Percentiles rank a stretch among this genome's conserved stretches.
Conservation (phyloP, 805 yeast species). For the Teunomyces tritomae region DNA sequence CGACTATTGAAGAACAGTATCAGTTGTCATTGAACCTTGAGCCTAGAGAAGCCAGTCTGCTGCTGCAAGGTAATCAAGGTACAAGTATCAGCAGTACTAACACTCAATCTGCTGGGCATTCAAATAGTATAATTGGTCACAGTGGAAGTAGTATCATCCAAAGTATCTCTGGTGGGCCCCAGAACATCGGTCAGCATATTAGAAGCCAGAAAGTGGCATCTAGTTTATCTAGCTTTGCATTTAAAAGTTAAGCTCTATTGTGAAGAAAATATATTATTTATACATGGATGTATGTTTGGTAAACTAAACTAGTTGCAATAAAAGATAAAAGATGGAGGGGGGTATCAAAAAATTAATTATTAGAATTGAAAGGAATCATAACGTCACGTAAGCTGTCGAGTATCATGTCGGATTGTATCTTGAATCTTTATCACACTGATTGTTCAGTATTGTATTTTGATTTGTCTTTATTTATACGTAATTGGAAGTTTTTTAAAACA, state of each 20-base stretch:
- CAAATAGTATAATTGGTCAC: background rate
- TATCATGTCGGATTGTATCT: background rate
- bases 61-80: background rate
- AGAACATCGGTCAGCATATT: conserved; percentile 7
- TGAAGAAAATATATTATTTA: background rate
- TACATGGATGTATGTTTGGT: background rate
- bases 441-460: background rate
- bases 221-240: conserved; percentile 11
- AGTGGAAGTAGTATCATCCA: background rate
- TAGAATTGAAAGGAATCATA: background rate
- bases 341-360: background rate
- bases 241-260: conserved; percentile 5
- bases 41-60: conserved; percentile 51
- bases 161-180: conserved; percentile 3
- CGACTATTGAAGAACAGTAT: conserved; percentile 80
- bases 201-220: conserved; percentile 7
- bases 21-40: conserved; percentile 71
- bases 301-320: background rate
- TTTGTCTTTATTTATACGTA: conserved; percentile 2
- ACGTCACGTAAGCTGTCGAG: background rate
- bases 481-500: conserved; percentile 1
- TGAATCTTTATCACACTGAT: background rate
- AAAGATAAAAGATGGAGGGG: no score
- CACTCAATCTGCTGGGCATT: background rate
- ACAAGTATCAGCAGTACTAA: background rate